Conservation (phyloP, 306 rosid genomes). For the Sophora flavescens region DNA sequence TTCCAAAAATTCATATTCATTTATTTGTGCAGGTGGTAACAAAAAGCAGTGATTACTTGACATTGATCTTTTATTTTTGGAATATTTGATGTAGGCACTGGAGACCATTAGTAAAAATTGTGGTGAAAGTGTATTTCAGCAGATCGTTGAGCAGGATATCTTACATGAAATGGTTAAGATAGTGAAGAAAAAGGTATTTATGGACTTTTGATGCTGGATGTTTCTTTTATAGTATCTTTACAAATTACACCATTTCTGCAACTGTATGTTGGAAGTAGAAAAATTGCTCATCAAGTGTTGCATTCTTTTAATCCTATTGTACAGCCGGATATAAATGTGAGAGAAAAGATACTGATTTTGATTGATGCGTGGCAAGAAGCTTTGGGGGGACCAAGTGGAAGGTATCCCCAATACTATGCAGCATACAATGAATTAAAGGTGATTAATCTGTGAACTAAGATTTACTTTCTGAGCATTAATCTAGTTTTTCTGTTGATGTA, state of each 20-base stretch:
- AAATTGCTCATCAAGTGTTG: conserved; percentile 38
- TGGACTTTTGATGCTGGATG: conserved; percentile 27
- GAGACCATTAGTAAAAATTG: conserved; percentile 96
- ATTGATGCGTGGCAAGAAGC: conserved; percentile 99
- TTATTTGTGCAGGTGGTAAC: conserved; percentile 18
- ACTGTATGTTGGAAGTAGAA: conserved; percentile 24
- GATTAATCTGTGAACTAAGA: conserved; percentile 36
- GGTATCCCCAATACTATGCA: conserved; percentile 84
- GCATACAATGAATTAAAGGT: conserved; percentile 91
- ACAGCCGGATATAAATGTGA: conserved; percentile 93
- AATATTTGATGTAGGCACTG: conserved; percentile 66
- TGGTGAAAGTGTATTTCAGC: conserved; percentile 87
- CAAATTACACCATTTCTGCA: conserved; percentile 31
- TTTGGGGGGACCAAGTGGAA: conserved; percentile 81
- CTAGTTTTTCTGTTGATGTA: neutral
- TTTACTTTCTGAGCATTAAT: conserved; percentile 23
- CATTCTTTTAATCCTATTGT: conserved; percentile 50
- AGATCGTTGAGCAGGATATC: conserved; percentile 85
- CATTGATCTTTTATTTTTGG: conserved; percentile 35
- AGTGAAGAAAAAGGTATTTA: conserved; percentile 89
- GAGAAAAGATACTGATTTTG: conserved; percentile 86
- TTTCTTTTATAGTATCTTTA: conserved; percentile 39
- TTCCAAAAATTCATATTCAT: conserved; percentile 14
- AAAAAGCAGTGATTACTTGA: conserved; percentile 37
- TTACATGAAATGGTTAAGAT: conserved; percentile 95